A percentile compares a stretch with the other conserved stretches of the same genome.
Evolutionary conservation across 169 alveolate species (phyloP).

Genomic region (Cryptosporidium ryanae): DNA sequence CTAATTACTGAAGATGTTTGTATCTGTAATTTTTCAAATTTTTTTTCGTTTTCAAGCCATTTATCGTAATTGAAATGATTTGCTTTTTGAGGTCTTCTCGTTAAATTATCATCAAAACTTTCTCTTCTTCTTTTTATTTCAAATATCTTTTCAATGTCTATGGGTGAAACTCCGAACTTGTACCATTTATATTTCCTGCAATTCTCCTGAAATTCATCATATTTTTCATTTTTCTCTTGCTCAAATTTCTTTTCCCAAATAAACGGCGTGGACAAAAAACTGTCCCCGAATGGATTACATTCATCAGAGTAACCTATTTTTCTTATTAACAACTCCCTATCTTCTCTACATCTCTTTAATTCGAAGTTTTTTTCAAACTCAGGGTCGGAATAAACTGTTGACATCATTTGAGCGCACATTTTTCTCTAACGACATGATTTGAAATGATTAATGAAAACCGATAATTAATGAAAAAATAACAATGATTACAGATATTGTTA

Average conservation of each 20-base stretch:
- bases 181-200: slow-evolving; percentile 59
- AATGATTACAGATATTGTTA: slow-evolving; percentile 1
- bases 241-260: slow-evolving; percentile 65
- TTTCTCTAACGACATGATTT: not conserved
- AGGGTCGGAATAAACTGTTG: not conserved
- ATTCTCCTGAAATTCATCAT: slow-evolving; percentile 5
- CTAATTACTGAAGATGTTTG: slow-evolving; percentile 53
- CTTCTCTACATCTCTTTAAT: slow-evolving; percentile 44
- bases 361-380: slow-evolving; percentile 33
- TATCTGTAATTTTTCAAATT: slow-evolving; percentile 36
- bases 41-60: slow-evolving; percentile 61
- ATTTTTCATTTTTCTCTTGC: slow-evolving; percentile 4
- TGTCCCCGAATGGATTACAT: slow-evolving; percentile 61
- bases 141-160: slow-evolving; percentile 22
- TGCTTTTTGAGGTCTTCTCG: not conserved
- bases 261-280: slow-evolving; percentile 45
- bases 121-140: slow-evolving; percentile 54
- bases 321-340: slow-evolving; percentile 4
- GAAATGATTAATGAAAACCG: not conserved
- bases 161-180: slow-evolving; percentile 48
- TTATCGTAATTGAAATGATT: slow-evolving; percentile 14
- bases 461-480: not conserved
- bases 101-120: slow-evolving; percentile 2
- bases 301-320: slow-evolving; percentile 63
- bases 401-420: not conserved